Percentiles rank a stretch among this genome's conserved stretches.
phyloP scores from a whole-genome alignment of 2,329 filamentous ascomycete species.

The Alternaria gansuensis region DNA sequence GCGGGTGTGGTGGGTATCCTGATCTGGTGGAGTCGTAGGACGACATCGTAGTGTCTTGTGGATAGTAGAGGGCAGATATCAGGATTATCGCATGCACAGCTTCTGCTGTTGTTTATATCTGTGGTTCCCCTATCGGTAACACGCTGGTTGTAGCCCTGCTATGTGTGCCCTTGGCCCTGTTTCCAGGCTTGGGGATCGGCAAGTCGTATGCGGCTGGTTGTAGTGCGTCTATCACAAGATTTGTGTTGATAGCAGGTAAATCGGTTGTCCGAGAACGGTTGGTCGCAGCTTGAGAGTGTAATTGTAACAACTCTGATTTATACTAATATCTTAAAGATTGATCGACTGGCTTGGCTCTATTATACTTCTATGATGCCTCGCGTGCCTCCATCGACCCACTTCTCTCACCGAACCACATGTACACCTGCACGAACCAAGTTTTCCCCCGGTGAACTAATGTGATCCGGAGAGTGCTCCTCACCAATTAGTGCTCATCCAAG shows the following conservation, averaged over 20 bases:
- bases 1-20: conserved; percentile 20
- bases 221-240: conserved; percentile 4
- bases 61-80: not conserved
- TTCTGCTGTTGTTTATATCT: conserved; percentile 11
- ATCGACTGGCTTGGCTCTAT: conserved; percentile 2
- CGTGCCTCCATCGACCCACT: conserved; percentile 16
- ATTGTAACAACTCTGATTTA: conserved; percentile 3
- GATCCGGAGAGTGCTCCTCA: conserved; percentile 7
- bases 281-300: not conserved
- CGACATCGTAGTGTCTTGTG: conserved; percentile 26
- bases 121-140: not conserved
- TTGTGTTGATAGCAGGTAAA: not conserved
- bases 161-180: conserved; percentile 6
- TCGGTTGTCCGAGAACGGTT: not conserved
- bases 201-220: conserved; percentile 24
- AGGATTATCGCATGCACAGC: not conserved
- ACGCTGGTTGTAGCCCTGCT: not conserved
- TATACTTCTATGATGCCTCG: conserved; percentile 15
- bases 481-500: conserved; percentile 20
- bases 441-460: conserved; percentile 9
- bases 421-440: conserved; percentile 20
- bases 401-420: conserved; percentile 12
- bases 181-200: conserved; percentile 23
- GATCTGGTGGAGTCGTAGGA: conserved; percentile 35
- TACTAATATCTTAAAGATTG: not conserved